Evolutionary conservation across 2,329 filamentous ascomycete genomes (phyloP), one percentile per base, ranked within the genome.

Genomic region (Whalleya microplaca): DNA sequence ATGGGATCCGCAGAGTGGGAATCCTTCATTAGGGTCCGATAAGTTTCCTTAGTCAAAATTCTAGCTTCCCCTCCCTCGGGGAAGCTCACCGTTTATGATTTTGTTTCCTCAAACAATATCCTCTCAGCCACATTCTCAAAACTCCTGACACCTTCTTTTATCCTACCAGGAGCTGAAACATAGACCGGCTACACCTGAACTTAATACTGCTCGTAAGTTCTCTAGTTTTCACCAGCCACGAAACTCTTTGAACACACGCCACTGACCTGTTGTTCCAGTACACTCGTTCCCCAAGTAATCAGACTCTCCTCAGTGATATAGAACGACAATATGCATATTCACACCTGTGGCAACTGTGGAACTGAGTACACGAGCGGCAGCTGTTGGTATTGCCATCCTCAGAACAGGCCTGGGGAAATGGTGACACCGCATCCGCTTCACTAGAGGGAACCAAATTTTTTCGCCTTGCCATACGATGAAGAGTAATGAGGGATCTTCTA

Each of bases 361-460:
- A 72, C 70, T 37, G 70, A 72, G 63, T 72, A 72, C 61, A 67
- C 66, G 43, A 67, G 65, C 44, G 70, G 69, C 50, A 71, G 69
- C 68, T 72, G 70, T 66, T 72, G 70, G 70, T 72, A 72, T 63
- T 72, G 70, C 61, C 70, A 72, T 65, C 70, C 70, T 50, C 70
- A 72, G 61, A 64, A 69, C 62, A 69, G 58, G 59, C 53, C 59
- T 56, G 56, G 65, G 47, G 32, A 45, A 48, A 48, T 51, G 27
- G 21, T 29, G 44, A 47, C 49, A 44, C 20, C 50, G 27, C 60
- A 61, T 23, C 59, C 59, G 47, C 42, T 44, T 29, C 60, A 63
- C 45, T 63, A 43, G 54, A 50, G 41, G 42, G 43, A 50, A 45
- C 46, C 16, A 21, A 41, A 41, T 19, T 45, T 14, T 49, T 48